phyloP scores from a whole-genome alignment of 1,284 basidiomycete genomes.

The Peniophora sp. region DNA sequence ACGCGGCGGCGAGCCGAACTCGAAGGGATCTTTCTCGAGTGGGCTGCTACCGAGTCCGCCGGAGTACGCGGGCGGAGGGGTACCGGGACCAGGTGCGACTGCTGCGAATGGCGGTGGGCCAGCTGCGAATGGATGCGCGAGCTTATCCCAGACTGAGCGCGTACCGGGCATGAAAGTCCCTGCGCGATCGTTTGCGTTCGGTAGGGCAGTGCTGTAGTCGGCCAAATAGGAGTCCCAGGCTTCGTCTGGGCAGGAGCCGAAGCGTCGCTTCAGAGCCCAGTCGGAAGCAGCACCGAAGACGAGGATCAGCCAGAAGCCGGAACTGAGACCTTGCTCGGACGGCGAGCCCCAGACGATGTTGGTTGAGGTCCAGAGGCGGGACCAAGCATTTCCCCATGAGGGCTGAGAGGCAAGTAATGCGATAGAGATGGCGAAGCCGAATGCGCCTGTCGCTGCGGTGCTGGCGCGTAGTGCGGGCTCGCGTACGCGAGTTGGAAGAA shows the following conservation, averaged over 20 bases:
- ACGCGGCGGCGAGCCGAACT: conserved; percentile 5
- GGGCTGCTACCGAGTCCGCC: conserved; percentile 1
- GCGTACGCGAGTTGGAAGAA: conserved; percentile 37
- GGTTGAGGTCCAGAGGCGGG: conserved; percentile 43
- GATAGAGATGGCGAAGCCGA: conserved; percentile 45
- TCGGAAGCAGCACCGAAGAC: conserved; percentile 38
- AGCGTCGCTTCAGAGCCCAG: conserved; percentile 43
- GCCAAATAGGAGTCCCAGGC: conserved; percentile 65
- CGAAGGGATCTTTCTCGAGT: conserved; percentile 3
- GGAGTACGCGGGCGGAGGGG: too few relatives aligned
- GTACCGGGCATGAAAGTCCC: conserved; percentile 36
- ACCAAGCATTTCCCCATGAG: conserved; percentile 56
- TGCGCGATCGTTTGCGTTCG: conserved; percentile 27
- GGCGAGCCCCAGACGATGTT: conserved; percentile 43
- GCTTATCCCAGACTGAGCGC: conserved; percentile 40
- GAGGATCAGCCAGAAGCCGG: conserved; percentile 47
- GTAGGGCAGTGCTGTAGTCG: conserved; percentile 45
- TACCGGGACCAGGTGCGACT: neutral
- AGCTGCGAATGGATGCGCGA: conserved; percentile 24
- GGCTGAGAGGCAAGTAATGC: conserved; percentile 42
- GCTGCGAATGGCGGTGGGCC: conserved; percentile 6
- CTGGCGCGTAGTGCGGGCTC: conserved; percentile 42
- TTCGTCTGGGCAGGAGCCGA: conserved; percentile 65
- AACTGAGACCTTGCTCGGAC: conserved; percentile 50
- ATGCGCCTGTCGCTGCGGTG: conserved; percentile 46